These are phyloP conservation scores for Schizochytrium sp. DNA, from an alignment of 108 stramenopile species.

Conservation along the genomic window DNA sequence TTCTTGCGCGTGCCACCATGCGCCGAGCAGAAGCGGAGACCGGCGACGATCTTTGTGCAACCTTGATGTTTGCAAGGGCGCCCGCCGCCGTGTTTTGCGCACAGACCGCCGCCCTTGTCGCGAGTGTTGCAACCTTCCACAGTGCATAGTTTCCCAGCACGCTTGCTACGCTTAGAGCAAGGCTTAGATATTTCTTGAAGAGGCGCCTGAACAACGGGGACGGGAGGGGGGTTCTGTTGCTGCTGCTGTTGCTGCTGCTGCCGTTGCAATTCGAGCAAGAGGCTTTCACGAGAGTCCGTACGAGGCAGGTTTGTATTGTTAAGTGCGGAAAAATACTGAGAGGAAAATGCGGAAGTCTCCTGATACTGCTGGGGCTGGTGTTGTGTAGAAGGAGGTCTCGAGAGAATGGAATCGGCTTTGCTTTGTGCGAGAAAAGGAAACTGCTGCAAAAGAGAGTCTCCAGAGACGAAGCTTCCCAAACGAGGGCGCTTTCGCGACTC, in stretches of 20 bases:
- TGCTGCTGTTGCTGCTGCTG: background rate
- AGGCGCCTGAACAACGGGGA: background rate
- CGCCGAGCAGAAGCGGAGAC: slow-evolving; percentile 21
- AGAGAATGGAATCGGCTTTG: background rate
- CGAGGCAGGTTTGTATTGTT: no score
- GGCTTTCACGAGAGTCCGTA: background rate
- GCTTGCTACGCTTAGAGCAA: background rate
- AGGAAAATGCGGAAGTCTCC: no score
- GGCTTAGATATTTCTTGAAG: background rate
- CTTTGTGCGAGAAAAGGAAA: slow-evolving; percentile 3
- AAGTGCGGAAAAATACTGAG: no score
- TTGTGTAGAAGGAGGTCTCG: background rate
- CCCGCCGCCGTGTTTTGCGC: slow-evolving; percentile 57
- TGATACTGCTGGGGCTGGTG: background rate
- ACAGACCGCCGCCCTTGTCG: slow-evolving; percentile 60
- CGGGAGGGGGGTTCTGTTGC: background rate
- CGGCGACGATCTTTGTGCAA: slow-evolving; percentile 50
- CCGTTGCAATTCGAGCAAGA: background rate
- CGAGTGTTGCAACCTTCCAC: slow-evolving; percentile 38
- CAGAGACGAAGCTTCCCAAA: background rate
- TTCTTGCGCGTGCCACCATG: slow-evolving; percentile 57
- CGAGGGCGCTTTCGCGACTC: background rate
- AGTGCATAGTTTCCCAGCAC: slow-evolving; percentile 46
- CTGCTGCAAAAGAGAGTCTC: slow-evolving; percentile 14
- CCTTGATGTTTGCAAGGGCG: slow-evolving; percentile 29